Evolutionary conservation across 164 flowering plant species (phyloP), one percentile per base, ranked within the genome.

Genomic region (Paratinospora sagittata): DNA sequence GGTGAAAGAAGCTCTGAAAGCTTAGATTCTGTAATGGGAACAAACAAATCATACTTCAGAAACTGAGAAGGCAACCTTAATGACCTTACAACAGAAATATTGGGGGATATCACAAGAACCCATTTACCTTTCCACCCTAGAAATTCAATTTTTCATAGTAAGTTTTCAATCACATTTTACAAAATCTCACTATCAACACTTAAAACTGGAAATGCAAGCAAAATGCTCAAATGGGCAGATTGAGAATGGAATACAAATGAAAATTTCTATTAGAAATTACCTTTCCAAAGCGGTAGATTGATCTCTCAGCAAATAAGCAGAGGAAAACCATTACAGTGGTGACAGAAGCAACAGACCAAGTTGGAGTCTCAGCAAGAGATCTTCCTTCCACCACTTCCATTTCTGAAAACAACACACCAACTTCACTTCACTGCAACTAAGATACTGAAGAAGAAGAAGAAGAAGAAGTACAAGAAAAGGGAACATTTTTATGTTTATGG

Each of bases 281-380:
- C 93, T 78, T 90, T 74, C 97, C 97, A 73, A 92, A 90, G 73
- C 86, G 76, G 71, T 83, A 84, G 27, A 92, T 89, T 64, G 90
- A 85, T 66, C 93, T 75, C 65, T 92, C 84, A 10, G 82, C 86
- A 8, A 89, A 45, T 30, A 89, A 79, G 77, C 93, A 87, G 33
- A 86, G 85, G 41, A 86, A 84, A 26, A 94, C 97, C 90, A 92
- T 80, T 34, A 88, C 89, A 8, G 97, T 85, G 16, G 89, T 82
- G 6, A 90, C 87, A 0, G 95, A 78, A 11, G 95, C 98, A 73
- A 92, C 97, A 2, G 91, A 79, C 87, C 95, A 94, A 5, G 97
- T 89, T 10, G 97, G 97, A 2, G 97, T 94, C 76, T 83, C 91
- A 1, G 89, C 87, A 75, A 90, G 80, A 27, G 98, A 94, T 78